A percentile compares a stretch with the other conserved stretches of the same genome.
Conservation (phyloP, 139 green algal genomes). For the Asterochloris erici region DNA sequence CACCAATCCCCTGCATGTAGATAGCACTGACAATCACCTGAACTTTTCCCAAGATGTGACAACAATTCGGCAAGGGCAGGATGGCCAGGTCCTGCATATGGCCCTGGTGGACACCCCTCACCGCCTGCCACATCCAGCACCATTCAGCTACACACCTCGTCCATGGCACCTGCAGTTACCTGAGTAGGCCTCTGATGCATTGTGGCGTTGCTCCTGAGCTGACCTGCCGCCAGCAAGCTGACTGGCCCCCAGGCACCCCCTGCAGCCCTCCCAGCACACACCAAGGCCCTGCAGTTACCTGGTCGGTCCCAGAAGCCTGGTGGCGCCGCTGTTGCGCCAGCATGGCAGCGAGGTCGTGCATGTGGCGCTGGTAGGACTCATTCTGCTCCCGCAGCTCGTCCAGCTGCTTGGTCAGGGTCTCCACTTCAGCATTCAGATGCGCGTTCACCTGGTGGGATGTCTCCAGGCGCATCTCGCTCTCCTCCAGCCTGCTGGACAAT, state of each 20-base stretch:
- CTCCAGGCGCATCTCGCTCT: slow-evolving; percentile 29
- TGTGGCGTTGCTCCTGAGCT: not conserved
- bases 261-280: too few relatives aligned
- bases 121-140: too few relatives aligned
- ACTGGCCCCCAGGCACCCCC: too few relatives aligned
- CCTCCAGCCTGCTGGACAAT: slow-evolving; percentile 25
- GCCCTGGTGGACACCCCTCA: too few relatives aligned
- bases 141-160: too few relatives aligned
- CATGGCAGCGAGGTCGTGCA: slow-evolving; percentile 10
- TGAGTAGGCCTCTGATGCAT: too few relatives aligned
- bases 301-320: not conserved
- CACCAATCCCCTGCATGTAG: too few relatives aligned
- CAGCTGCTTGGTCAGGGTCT: slow-evolving; percentile 17
- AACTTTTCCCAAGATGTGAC: too few relatives aligned
- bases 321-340: slow-evolving; percentile 2
- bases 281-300: not conserved
- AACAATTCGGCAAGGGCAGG: too few relatives aligned
- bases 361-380: slow-evolving; percentile 18
- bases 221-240: not conserved
- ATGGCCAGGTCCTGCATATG: too few relatives aligned
- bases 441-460: slow-evolving; percentile 39
- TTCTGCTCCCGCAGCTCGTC: slow-evolving; percentile 23
- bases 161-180: too few relatives aligned
- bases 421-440: slow-evolving; percentile 34
- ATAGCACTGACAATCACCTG: too few relatives aligned